phyloP scores from a whole-genome alignment of 2,329 filamentous ascomycete species.

The Calonectria leucothoes region DNA sequence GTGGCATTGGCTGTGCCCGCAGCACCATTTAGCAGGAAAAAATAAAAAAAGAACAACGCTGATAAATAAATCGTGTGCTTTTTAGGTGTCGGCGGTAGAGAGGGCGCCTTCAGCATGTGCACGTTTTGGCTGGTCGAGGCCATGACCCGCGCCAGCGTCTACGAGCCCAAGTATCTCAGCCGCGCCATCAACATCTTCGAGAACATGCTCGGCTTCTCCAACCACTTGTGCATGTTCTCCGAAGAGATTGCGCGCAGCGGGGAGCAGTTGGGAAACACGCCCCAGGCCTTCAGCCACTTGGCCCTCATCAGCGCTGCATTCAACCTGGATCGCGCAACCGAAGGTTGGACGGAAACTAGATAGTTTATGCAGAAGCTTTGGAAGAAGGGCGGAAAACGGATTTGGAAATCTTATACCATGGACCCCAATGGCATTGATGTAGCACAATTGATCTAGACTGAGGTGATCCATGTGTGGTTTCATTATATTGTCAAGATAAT shows the following conservation, averaged over 20 bases:
- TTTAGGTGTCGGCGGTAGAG: constrained; percentile 76
- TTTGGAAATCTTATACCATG: not conserved
- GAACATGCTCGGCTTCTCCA: constrained; percentile 81
- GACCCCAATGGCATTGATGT: too few relatives aligned
- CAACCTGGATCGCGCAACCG: constrained; percentile 71
- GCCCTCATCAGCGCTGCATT: constrained; percentile 82
- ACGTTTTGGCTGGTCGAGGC: constrained; percentile 88
- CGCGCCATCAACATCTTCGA: constrained; percentile 78
- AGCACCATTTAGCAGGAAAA: too few relatives aligned
- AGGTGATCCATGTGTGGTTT: not conserved
- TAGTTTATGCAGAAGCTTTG: constrained; percentile 6
- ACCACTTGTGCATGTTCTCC: constrained; percentile 82
- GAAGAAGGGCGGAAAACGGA: not conserved
- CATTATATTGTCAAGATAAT: not conserved
- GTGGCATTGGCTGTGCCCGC: constrained; percentile 25
- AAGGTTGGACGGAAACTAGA: constrained; percentile 35
- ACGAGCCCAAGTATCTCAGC: constrained; percentile 72
- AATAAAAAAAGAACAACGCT: too few relatives aligned
- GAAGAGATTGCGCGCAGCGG: constrained; percentile 81
- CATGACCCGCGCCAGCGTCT: constrained; percentile 74
- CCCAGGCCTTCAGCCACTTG: constrained; percentile 82
- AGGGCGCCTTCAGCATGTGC: constrained; percentile 85
- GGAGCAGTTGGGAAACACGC: constrained; percentile 83
- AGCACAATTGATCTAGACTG: not conserved
- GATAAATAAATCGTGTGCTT: too few relatives aligned